These are phyloP conservation scores for Mycena floridula DNA, from an alignment of 768 basidiomycete species.

Conservation along the genomic window DNA sequence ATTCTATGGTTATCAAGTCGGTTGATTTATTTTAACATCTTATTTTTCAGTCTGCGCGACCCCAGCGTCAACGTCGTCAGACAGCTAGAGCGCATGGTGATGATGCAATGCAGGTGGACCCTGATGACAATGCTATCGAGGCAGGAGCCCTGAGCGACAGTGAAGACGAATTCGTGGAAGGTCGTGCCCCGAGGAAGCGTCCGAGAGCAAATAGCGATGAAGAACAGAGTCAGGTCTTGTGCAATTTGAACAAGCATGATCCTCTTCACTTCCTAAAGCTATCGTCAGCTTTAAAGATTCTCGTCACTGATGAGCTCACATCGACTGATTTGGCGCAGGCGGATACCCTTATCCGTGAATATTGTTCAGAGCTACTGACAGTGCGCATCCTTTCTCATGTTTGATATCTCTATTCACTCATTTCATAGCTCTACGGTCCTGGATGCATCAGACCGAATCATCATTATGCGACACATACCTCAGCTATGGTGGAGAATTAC, in stretches of 20 bases:
- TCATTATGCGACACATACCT: conserved; percentile 27
- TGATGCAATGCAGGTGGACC: background rate
- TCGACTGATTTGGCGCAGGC: conserved; percentile 6
- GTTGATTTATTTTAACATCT: background rate
- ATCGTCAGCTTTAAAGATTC: conserved; percentile 8
- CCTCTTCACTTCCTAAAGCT: conserved; percentile 16
- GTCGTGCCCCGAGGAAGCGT: background rate
- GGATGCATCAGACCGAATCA: conserved; percentile 27
- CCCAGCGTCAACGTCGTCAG: too few relatives aligned
- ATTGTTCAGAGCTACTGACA: conserved; percentile 13
- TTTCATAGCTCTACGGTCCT: background rate
- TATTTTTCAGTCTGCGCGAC: too few relatives aligned
- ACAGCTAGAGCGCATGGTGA: too few relatives aligned
- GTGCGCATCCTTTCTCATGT: conserved; percentile 10
- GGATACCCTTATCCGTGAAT: conserved; percentile 15
- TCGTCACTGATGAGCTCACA: conserved; percentile 5
- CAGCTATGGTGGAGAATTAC: conserved; percentile 18
- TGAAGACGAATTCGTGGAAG: background rate
- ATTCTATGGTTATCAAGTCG: background rate
- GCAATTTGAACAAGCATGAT: conserved; percentile 12
- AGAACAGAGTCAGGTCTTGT: background rate
- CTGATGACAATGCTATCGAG: background rate
- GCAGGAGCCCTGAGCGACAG: background rate
- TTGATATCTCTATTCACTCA: conserved; percentile 3
- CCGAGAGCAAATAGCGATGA: background rate